Evolutionary conservation across 2,329 filamentous ascomycete species (phyloP), one percentile per base, ranked within the genome.

Genomic region (Domatiomyces catenatus): DNA sequence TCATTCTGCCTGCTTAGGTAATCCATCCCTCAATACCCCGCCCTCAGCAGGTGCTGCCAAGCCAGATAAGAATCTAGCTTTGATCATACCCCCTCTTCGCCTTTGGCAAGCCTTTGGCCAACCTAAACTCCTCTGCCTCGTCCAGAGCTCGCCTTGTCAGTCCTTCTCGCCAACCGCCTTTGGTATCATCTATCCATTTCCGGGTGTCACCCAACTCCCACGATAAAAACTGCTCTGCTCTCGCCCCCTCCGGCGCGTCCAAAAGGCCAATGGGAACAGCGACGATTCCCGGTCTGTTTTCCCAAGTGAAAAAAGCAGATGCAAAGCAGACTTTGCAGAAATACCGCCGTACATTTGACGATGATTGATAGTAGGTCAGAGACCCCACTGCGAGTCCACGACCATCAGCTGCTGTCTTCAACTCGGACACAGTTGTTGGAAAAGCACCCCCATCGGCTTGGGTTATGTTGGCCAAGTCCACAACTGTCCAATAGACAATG

Each of bases 311-410:
- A 58, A 83, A 84, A 2, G 80, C 70, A 0, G 74, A 79, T 0
- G 82, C 80, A 1, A 81, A 81, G 59, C 82, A 86, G 0, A 50
- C 59, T 1, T 64, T 63, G 60, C 81, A 86, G 59, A 83, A 84
- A 44, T 80, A 76, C 15, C 82, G 72, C 46, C 68, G 65, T 2
- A 79, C 73, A 0, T 70, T 72, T 0, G 67, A 61, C 5, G 64
- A 79, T 20, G 77, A 83, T 15, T 69, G 61, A 59, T 81, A 81
- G 10, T 60, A 66, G 48, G 69, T 70, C 50, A 80, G 62, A 1
- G 73, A 72, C 0, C 69, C 70, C 22, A 64, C 58, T 0, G 66
- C 60, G 2, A 5, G 24, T 2, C 46, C 28, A 12, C 28, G 5
- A 32, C 5, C 10, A 10, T 32, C 28, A 32, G 10, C 28, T 10